These are phyloP conservation scores for Quercus ilex DNA, from an alignment of 306 rosid genomes.

Conservation along the genomic window DNA sequence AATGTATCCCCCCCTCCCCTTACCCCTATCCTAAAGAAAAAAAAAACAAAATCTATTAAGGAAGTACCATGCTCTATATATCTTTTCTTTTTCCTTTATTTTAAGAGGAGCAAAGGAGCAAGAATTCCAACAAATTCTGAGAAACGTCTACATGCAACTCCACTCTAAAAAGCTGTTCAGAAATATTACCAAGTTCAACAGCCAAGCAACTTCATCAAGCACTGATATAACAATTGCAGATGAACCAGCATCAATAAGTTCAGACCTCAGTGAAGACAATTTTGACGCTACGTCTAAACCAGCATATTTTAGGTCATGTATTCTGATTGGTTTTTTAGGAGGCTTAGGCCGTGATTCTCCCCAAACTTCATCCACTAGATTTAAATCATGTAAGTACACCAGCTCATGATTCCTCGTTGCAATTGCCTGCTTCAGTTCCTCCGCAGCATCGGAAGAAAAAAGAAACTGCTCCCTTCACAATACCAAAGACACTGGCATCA, in stretches of 20 bases:
- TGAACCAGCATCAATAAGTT: constrained; percentile 63
- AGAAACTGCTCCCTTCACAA: constrained; percentile 99
- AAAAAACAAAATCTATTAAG: neutral
- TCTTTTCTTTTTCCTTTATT: neutral
- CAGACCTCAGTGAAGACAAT: constrained; percentile 68
- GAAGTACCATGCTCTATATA: neutral
- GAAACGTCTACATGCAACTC: constrained; percentile 13
- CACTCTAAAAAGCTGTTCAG: constrained; percentile 1
- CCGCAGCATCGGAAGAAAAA: constrained; percentile 89
- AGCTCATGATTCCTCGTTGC: constrained; percentile 73
- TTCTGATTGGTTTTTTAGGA: constrained; percentile 62
- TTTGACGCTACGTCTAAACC: constrained; percentile 83
- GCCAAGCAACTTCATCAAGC: constrained; percentile 98
- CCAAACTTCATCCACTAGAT: constrained; percentile 93
- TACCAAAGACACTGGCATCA: constrained; percentile 50
- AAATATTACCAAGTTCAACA: constrained; percentile 81
- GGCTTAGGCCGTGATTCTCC: constrained; percentile 68
- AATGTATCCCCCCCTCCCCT: neutral
- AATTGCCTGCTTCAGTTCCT: constrained; percentile 72
- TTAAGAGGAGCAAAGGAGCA: neutral
- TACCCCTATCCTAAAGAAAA: too few relatives aligned
- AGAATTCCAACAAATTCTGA: constrained; percentile 4
- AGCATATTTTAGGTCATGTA: constrained; percentile 78
- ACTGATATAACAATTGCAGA: constrained; percentile 78
- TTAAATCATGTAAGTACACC: constrained; percentile 62